Percentiles rank a stretch among this genome's conserved stretches.
Conservation (phyloP, 1,284 basidiomycete species). For the Heimioporus retisporus region DNA sequence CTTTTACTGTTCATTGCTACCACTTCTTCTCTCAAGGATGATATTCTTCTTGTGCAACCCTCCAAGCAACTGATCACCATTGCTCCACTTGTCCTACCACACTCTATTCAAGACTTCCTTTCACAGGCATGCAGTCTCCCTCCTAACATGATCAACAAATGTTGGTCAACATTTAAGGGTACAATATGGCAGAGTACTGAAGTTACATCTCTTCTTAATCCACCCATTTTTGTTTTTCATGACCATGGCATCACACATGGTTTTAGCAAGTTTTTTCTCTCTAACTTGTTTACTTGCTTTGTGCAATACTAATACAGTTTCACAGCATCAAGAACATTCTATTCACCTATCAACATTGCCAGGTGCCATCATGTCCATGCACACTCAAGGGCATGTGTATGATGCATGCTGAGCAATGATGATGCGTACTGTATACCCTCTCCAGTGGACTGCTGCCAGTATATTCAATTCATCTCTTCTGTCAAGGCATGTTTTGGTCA, state of each 20-base stretch:
- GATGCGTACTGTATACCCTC: constrained; percentile 8
- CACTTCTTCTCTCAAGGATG: not conserved
- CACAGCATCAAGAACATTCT: not conserved
- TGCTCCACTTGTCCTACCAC: not conserved
- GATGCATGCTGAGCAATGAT: constrained; percentile 10
- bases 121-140: not conserved
- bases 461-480: constrained; percentile 5
- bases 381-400: constrained; percentile 7
- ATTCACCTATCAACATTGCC: not conserved
- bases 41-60: not conserved
- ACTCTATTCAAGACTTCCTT: not conserved
- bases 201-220: not conserved
- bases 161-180: constrained; percentile 10
- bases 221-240: not conserved
- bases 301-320: not conserved
- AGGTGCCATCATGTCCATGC: not conserved
- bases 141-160: rapidly evolving
- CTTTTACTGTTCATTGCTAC: not conserved
- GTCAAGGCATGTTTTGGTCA: constrained; percentile 5
- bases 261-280: not conserved
- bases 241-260: not conserved
- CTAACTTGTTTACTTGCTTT: too few species aligned
- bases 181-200: not conserved
- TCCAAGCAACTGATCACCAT: not conserved
- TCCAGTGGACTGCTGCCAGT: not conserved